A percentile compares a stretch with the other conserved stretches of the same genome.
Conservation (phyloP, 768 basidiomycete genomes). For the Pluteus cervinus region DNA sequence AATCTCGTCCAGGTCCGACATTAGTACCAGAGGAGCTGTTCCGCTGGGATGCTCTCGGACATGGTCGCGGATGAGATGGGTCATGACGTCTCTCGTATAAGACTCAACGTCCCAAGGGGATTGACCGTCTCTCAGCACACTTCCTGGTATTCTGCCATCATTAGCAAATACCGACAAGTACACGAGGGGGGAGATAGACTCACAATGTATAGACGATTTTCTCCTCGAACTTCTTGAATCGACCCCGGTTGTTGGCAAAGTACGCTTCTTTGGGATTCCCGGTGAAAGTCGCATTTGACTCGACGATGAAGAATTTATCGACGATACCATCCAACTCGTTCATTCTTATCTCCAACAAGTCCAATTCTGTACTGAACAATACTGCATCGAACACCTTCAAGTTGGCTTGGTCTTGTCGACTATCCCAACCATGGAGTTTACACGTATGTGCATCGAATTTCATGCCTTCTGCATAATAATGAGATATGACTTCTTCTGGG, state of each 20-base stretch:
- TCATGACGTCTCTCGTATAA: slow-evolving; percentile 43
- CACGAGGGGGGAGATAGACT: slow-evolving; percentile 15
- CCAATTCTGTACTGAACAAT: slow-evolving; percentile 58
- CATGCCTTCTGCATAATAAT: slow-evolving; percentile 53
- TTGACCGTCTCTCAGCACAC: slow-evolving; percentile 32
- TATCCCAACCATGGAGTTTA: slow-evolving; percentile 48
- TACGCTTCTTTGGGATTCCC: slow-evolving; percentile 48
- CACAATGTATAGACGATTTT: slow-evolving; percentile 50
- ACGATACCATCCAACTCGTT: slow-evolving; percentile 54
- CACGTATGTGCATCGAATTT: slow-evolving; percentile 38
- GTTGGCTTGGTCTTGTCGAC: slow-evolving; percentile 23
- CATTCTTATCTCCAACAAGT: slow-evolving; percentile 57
- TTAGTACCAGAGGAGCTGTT: slow-evolving; percentile 41
- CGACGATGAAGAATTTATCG: slow-evolving; percentile 55
- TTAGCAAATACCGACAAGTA: not conserved
- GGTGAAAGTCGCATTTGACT: slow-evolving; percentile 58
- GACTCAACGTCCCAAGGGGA: slow-evolving; percentile 47
- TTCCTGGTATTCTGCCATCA: slow-evolving; percentile 36
- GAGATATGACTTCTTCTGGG: slow-evolving; percentile 40
- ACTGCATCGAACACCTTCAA: slow-evolving; percentile 51
- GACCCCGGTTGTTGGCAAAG: slow-evolving; percentile 38
- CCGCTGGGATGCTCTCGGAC: slow-evolving; percentile 23
- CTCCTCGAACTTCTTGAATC: slow-evolving; percentile 43
- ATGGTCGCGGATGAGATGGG: slow-evolving; percentile 33
- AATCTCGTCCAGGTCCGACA: slow-evolving; percentile 62